Conservation (phyloP, 2,329 filamentous ascomycete species). For the Botrytis tulipae region DNA sequence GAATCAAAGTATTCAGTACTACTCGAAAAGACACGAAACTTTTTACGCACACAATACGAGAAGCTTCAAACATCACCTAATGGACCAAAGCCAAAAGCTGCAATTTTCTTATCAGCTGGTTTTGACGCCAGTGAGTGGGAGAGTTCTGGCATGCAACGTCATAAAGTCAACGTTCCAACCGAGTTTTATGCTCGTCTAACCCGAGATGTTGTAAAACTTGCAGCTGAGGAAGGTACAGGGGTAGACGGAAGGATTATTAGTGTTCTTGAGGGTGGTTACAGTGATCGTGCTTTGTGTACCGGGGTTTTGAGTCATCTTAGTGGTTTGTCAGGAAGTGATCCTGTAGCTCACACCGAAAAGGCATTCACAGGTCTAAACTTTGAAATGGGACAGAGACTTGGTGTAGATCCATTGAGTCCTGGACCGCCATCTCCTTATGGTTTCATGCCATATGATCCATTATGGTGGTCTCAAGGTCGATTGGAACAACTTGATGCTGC, state of each 20-base stretch:
- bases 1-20: constrained; percentile 73
- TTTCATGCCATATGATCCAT: constrained; percentile 56
- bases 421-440: constrained; percentile 19
- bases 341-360: constrained; percentile 41
- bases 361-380: constrained; percentile 49
- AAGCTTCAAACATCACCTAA: constrained; percentile 56
- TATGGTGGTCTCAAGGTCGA: constrained; percentile 67
- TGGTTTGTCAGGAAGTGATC: constrained; percentile 65
- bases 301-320: constrained; percentile 88
- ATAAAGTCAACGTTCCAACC: constrained; percentile 93
- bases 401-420: constrained; percentile 30
- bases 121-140: constrained; percentile 98
- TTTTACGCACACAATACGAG: constrained; percentile 70
- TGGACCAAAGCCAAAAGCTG: constrained; percentile 69
- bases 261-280: constrained; percentile 94
- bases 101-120: constrained; percentile 91
- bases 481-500: constrained; percentile 69
- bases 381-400: constrained; percentile 57
- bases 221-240: constrained; percentile 72
- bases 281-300: constrained; percentile 82
- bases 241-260: constrained; percentile 87
- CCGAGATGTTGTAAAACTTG: constrained; percentile 76
- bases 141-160: constrained; percentile 86
- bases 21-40: constrained; percentile 76
- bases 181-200: constrained; percentile 94